These are phyloP conservation scores for Metschnikowia gelsemii DNA, from an alignment of 805 yeast genomes.

Conservation along the genomic window DNA sequence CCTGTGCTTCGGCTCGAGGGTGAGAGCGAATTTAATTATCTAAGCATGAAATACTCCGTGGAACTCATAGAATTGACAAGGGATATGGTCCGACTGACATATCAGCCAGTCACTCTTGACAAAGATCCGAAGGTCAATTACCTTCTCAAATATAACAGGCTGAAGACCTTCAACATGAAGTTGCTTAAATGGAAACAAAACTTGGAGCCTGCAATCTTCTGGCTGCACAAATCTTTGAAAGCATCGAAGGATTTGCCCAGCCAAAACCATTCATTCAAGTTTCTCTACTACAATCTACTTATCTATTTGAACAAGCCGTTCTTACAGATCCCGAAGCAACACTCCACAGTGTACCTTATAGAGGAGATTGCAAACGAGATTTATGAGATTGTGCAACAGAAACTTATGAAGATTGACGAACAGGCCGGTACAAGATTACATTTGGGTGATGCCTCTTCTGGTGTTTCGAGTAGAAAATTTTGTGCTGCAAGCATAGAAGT, in stretches of 20 bases:
- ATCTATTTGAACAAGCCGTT: constrained; percentile 22
- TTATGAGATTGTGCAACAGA: constrained; percentile 14
- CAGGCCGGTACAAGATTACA: constrained; percentile 5
- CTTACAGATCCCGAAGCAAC: constrained; percentile 21
- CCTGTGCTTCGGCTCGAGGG: constrained; percentile 17
- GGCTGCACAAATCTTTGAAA: constrained; percentile 19
- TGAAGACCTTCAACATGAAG: constrained; percentile 19
- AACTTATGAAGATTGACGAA: constrained; percentile 13
- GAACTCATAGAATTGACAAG: constrained; percentile 19
- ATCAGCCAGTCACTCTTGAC: constrained; percentile 19
- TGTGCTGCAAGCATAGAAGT: constrained; percentile 18
- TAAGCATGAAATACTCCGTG: constrained; percentile 15
- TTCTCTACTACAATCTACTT: constrained; percentile 17
- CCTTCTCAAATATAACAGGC: constrained; percentile 21
- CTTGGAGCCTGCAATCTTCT: constrained; percentile 15
- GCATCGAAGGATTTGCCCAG: constrained; percentile 13
- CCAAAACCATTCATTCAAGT: constrained; percentile 21
- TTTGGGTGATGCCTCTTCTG: background rate
- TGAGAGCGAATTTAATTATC: constrained; percentile 15
- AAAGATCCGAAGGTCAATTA: constrained; percentile 21
- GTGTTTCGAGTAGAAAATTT: constrained; percentile 7
- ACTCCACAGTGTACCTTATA: constrained; percentile 18
- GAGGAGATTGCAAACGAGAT: constrained; percentile 22
- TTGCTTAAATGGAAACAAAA: constrained; percentile 19
- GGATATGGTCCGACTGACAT: constrained; percentile 19